phyloP scores from a whole-genome alignment of 2,329 filamentous ascomycete species.

The Aulographum hederae region DNA sequence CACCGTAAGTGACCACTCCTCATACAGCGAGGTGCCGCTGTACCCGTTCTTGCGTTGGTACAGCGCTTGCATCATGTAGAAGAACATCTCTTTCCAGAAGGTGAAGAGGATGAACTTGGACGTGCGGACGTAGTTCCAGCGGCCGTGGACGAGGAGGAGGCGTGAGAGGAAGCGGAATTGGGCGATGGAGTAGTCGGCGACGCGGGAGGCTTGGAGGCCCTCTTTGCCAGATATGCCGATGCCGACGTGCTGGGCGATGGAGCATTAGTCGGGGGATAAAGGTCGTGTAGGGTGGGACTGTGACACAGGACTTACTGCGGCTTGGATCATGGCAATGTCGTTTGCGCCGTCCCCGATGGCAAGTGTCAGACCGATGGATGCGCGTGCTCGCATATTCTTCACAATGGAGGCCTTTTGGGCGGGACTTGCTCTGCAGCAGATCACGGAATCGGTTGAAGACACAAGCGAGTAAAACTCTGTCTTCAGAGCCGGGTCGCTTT shows the following conservation, averaged over 20 bases:
- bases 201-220: background rate
- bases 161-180: constrained; percentile 3
- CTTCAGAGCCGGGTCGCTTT: constrained; percentile 32
- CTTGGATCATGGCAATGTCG: constrained; percentile 1
- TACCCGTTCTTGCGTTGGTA: constrained; percentile 1
- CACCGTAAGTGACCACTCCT: background rate
- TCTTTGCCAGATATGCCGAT: background rate
- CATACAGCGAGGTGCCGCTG: constrained; percentile 1
- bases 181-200: background rate
- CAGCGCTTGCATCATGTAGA: background rate
- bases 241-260: background rate
- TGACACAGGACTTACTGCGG: too few species aligned
- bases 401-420: constrained; percentile 1
- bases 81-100: constrained; percentile 1
- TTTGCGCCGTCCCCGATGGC: constrained; percentile 1
- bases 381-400: background rate
- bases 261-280: too few species aligned
- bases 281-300: too few species aligned
- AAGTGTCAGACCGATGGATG: background rate
- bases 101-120: background rate
- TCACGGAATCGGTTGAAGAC: background rate
- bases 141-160: constrained; percentile 14
- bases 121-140: constrained; percentile 10
- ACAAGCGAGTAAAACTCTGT: background rate
- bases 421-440: constrained; percentile 1